Evolutionary conservation across 495 filamentous ascomycete species (phyloP).

Genomic region (Penicillium taxi): DNA sequence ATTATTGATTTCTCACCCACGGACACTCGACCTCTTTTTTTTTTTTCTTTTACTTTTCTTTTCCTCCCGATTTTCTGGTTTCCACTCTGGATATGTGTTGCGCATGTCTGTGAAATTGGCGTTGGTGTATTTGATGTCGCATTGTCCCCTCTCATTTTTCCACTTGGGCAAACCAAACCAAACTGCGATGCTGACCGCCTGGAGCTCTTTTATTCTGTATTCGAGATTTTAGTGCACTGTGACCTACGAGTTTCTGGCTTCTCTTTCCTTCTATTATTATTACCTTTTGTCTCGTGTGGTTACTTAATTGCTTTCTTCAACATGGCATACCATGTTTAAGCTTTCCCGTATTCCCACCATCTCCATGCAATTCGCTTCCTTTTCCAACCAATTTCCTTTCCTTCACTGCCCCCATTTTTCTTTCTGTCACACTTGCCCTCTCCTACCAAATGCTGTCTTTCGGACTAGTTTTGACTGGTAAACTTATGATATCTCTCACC

Average conservation of each 20-base stretch:
- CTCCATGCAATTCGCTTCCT: slow-evolving; percentile 3
- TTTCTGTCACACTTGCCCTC: neutral
- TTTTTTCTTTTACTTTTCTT: slow-evolving; percentile 14
- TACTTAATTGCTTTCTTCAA: slow-evolving; percentile 24
- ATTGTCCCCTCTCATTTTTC: slow-evolving; percentile 25
- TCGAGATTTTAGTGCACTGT: slow-evolving; percentile 31
- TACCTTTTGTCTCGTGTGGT: slow-evolving; percentile 29
- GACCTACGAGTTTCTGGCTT: slow-evolving; percentile 28
- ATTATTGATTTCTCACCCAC: slow-evolving; percentile 11
- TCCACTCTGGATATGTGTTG: slow-evolving; percentile 28
- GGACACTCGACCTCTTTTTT: slow-evolving; percentile 17
- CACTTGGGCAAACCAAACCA: slow-evolving; percentile 9
- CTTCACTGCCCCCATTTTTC: neutral
- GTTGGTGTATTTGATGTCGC: slow-evolving; percentile 32
- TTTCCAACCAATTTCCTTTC: slow-evolving; percentile 1
- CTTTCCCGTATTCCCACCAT: slow-evolving; percentile 6
- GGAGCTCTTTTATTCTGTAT: slow-evolving; percentile 22
- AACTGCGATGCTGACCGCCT: slow-evolving; percentile 4
- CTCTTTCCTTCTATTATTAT: slow-evolving; percentile 24
- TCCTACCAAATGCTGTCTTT: neutral
- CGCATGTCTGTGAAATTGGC: slow-evolving; percentile 32
- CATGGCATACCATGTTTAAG: slow-evolving; percentile 4
- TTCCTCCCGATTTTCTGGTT: neutral
- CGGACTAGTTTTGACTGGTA: neutral
- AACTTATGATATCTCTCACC: neutral